phyloP scores from a whole-genome alignment of 2,329 filamentous ascomycete species.

The Seiridium cupressi region DNA sequence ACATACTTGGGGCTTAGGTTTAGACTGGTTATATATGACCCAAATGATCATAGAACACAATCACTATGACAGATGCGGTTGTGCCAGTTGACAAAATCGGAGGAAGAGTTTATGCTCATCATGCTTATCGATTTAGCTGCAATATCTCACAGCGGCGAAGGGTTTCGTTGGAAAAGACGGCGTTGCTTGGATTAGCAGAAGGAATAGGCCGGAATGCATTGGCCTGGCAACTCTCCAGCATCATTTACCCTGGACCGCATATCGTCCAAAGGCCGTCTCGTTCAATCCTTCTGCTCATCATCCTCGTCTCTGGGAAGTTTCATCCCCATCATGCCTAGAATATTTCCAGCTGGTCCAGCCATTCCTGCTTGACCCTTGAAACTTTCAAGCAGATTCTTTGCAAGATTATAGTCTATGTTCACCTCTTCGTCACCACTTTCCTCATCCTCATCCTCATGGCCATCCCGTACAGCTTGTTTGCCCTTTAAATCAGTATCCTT shows the following conservation, averaged over 20 bases:
- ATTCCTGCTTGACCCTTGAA: constrained; percentile 88
- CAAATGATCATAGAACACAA: neutral
- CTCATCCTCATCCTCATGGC: constrained; percentile 33
- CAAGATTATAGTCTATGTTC: constrained; percentile 81
- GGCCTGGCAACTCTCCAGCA: neutral
- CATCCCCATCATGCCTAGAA: constrained; percentile 84
- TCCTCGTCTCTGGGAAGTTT: constrained; percentile 74
- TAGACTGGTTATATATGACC: neutral
- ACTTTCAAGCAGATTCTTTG: constrained; percentile 86
- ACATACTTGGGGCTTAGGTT: neutral
- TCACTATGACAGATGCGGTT: too few relatives aligned
- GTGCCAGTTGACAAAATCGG: too few relatives aligned
- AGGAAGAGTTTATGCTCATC: too few relatives aligned
- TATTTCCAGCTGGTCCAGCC: constrained; percentile 82
- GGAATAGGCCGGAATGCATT: too few relatives aligned
- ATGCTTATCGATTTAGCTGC: too few relatives aligned
- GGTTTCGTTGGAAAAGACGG: too few relatives aligned
- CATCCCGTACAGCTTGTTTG: too few relatives aligned
- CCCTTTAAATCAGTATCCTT: constrained; percentile 11
- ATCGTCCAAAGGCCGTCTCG: neutral
- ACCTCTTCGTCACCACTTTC: constrained; percentile 59
- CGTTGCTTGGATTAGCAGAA: too few relatives aligned
- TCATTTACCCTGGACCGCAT: neutral
- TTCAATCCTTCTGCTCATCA: constrained; percentile 33
- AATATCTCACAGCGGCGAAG: too few relatives aligned